Base-by-base conservation (phyloP, 106 monocot species). In the Cymbidium sinense region DNA sequence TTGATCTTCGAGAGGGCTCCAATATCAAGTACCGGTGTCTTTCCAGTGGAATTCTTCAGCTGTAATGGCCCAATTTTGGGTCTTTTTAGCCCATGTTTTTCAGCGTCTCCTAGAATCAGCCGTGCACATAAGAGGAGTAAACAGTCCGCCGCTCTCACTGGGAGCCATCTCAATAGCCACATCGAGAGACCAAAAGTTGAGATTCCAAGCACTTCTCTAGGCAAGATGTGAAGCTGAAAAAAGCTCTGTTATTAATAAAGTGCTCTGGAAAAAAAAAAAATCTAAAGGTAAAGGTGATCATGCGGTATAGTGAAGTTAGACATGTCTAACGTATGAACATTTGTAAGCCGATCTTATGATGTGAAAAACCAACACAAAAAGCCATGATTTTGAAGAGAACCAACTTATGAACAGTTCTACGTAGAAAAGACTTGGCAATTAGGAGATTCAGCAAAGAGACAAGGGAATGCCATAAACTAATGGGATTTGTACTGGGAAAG, bases 141-240 rank as follows among this genome's bases (percentile, higher is more conserved):
- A 0, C 21, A 35, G 75, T 93, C 93, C 18, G 86, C 90, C 39
- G 55, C 44, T 36, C 62, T 79, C 34, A 90, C 50, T 19, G 88
- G 93, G 8, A 93, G 61, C 88, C 90, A 90, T 54, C 74, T 90
- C 54, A 93, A 78, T 50, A 93, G 79, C 80, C 76, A 83, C 90
- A 90, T 82, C 37, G 90, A 86, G 19, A 93, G 76, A 27, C 86
- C 88, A 85, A 93, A 93, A 19, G 93, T 93, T 55, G 93, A 93
- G 41, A 75, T 76, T 39, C 90, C 93, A 30, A 93, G 67, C 73
- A 93, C 82, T 35, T 90, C 93, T 62, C 93, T 83, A 39, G 93
- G 90, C 82, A 90, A 81, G 19, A 90, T 76, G 74, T 90, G 90
- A 62, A 90, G 74, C 90, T 90, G 80, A 70, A 77, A 50, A 31